Percentiles rank a stretch among this genome's conserved stretches.
Conservation (phyloP, 2,329 filamentous ascomycete genomes). For the Exophiala sideris region DNA sequence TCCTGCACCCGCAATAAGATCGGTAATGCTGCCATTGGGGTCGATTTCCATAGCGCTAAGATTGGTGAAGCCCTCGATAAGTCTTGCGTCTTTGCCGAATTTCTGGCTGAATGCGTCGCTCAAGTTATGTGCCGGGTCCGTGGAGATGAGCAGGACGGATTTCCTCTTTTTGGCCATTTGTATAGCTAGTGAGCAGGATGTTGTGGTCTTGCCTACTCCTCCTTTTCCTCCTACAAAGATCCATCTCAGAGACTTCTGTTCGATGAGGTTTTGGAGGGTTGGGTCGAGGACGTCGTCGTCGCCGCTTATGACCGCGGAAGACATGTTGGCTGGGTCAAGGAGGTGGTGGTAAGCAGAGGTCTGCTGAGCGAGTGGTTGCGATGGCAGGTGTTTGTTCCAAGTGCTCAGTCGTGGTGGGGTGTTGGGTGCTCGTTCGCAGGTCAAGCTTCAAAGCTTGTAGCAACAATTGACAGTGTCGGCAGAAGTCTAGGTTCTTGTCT, state of each 20-base stretch:
- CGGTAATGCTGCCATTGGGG: conserved; percentile 95
- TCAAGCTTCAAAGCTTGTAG: no score
- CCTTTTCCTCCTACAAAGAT: conserved; percentile 99
- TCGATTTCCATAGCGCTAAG: conserved; percentile 99
- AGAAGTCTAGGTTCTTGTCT: no score
- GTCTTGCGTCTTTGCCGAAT: conserved; percentile 95
- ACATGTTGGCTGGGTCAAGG: conserved; percentile 25
- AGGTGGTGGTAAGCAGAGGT: background rate
- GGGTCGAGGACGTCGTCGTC: conserved; percentile 80
- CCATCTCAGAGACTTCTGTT: conserved; percentile 94
- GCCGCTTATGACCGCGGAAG: conserved; percentile 41
- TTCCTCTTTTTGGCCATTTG: conserved; percentile 93
- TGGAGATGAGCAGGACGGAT: conserved; percentile 95
- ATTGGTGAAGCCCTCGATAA: conserved; percentile 88
- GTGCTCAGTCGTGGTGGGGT: no score
- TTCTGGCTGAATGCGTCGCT: conserved; percentile 98
- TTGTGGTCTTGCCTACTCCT: conserved; percentile 98
- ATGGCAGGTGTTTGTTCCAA: background rate
- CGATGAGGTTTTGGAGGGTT: conserved; percentile 87
- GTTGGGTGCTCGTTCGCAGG: no score
- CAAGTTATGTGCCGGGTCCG: conserved; percentile 96
- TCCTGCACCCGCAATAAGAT: conserved; percentile 76
- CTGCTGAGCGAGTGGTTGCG: background rate
- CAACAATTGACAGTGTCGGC: no score
- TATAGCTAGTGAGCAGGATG: conserved; percentile 95